Percentiles rank a stretch among this genome's conserved stretches.
Evolutionary conservation across 345 rosid genomes (phyloP).

Genomic region (Citrus hindsii): DNA sequence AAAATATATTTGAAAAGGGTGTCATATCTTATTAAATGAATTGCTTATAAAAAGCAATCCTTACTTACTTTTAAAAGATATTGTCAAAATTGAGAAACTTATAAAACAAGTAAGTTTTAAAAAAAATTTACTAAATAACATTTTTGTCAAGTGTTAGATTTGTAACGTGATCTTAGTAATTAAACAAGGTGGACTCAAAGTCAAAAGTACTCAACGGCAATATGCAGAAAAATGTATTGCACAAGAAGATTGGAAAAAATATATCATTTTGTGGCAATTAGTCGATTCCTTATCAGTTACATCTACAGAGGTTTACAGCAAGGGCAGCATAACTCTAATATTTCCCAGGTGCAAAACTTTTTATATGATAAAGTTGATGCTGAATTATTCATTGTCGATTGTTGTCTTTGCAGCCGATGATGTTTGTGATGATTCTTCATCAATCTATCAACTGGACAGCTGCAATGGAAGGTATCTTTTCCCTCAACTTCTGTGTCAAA

Average conservation of each 20-base stretch:
- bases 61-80: no score
- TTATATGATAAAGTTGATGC: not conserved
- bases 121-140: no score
- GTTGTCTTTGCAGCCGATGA: constrained; percentile 12
- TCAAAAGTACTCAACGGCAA: not conserved
- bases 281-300: not conserved
- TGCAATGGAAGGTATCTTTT: constrained; percentile 70
- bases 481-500: constrained; percentile 82
- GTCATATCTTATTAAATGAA: accelerated
- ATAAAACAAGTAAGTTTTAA: no score
- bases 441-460: constrained; percentile 82
- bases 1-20: no score
- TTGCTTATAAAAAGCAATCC: no score
- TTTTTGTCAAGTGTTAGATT: no score
- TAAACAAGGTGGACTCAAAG: not conserved
- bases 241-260: not conserved
- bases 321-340: not conserved
- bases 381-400: not conserved
- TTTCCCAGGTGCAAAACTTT: not conserved
- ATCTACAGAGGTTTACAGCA: not conserved
- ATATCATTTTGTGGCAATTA: not conserved
- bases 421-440: not conserved
- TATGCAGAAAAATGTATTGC: not conserved
- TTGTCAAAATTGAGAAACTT: no score
- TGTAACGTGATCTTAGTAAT: not conserved